Evolutionary conservation across 305 asterid species (phyloP), one percentile per base, ranked within the genome.

Genomic region (Rubia peregrina): DNA sequence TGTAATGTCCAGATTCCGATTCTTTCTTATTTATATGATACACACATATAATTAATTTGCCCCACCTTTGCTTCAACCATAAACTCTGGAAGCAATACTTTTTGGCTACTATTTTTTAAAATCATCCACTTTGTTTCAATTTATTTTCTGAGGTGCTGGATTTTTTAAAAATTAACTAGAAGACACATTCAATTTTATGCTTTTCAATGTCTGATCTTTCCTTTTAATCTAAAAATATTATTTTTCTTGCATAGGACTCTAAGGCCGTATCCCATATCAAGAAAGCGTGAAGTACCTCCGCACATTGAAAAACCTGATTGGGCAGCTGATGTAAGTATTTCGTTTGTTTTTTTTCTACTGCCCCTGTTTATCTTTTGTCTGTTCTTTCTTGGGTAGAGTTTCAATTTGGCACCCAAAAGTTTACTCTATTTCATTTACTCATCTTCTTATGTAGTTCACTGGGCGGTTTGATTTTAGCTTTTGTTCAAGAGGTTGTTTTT

Each of bases 301-400:
- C 84, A 87, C 78, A 80, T 93, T 75, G 97, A 90, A 53, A 87
- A 26, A 72, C 98, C 98, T 77, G 98, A 93, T 73, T 93, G 98
- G 98, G 94, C 98, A 68, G 67, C 70, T 76, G 97, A 91, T 76
- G 98, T 91, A 73, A 83, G 96, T 77, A 74, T 77, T 78, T 70
- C 17, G 17, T 48, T 42, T 46, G 13, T 49, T 51, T 17, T 51
- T 51, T 17, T 17, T 1, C 24, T 9, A 12, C 9, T 21, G n/a
- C 14, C 53, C 36, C 5, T 53, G 0, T 49, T 3, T 17, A 3
- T 17, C 61, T 61, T 19, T 11, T 11, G n/a, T 26, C 10, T 19
- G 10, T 16, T 68, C n/a, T 4, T 9, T 14, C 33, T 30, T 9
- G 9, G 21, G 17, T 17, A 4, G 21, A 21, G 13, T 0, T 16